Evolutionary conservation across 257 asterid genomes (phyloP).

Genomic region (Knoxia roxburghii): DNA sequence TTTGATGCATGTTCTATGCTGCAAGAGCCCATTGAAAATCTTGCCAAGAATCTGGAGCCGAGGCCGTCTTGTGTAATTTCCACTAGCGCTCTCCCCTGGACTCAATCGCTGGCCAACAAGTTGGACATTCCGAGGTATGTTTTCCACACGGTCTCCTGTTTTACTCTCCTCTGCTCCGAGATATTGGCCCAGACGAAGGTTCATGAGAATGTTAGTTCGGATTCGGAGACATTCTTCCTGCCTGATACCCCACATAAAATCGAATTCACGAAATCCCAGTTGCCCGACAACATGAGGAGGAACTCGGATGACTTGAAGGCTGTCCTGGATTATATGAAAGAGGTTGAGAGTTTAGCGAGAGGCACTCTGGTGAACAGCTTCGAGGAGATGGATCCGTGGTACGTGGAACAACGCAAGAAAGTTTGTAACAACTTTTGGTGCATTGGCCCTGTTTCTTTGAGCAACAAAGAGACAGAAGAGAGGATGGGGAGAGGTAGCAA

Average conservation of each 20-base stretch:
- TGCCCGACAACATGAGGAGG: conserved; percentile 19
- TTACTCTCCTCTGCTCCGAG: conserved; percentile 33
- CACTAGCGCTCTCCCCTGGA: conserved; percentile 46
- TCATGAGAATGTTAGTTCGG: conserved; percentile 20
- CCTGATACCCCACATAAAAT: conserved; percentile 45
- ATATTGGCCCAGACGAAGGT: conserved; percentile 7
- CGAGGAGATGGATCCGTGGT: conserved; percentile 52
- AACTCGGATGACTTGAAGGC: conserved; percentile 6
- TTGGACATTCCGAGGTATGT: conserved; percentile 40
- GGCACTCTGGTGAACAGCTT: conserved; percentile 46
- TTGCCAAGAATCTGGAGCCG: conserved; percentile 29
- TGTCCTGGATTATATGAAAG: conserved; percentile 20
- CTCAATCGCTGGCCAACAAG: conserved; percentile 26
- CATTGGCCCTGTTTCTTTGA: conserved; percentile 48
- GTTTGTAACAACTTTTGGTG: conserved; percentile 38
- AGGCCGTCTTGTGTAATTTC: conserved; percentile 50
- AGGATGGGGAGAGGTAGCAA: conserved; percentile 33
- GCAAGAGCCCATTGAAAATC: conserved; percentile 27
- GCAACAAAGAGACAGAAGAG: conserved; percentile 23
- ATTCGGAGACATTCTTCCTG: conserved; percentile 22
- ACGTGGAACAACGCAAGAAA: conserved; percentile 25
- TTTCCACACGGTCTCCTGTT: conserved; percentile 57
- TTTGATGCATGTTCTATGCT: conserved; percentile 33
- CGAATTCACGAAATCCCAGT: conserved; percentile 32
- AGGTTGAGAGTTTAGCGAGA: conserved; percentile 16